Percentiles rank a stretch among this genome's conserved stretches.
phyloP scores from a whole-genome alignment of 2,329 filamentous ascomycete species.

The Knufia petricola region DNA sequence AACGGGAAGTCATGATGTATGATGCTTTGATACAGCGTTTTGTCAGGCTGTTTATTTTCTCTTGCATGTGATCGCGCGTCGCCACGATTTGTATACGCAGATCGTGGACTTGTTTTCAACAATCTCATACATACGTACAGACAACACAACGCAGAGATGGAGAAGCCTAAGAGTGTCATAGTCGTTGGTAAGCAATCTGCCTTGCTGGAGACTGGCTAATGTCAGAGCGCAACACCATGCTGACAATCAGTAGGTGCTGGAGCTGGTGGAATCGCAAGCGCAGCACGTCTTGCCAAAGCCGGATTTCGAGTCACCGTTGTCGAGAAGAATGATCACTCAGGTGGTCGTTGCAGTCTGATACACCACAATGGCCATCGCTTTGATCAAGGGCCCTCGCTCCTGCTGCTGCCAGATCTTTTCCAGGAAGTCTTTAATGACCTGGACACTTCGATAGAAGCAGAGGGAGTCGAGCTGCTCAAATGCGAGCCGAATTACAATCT shows the following conservation, averaged over 20 bases:
- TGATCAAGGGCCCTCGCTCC: conserved; percentile 66
- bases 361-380: conserved; percentile 48
- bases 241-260: conserved; percentile 48
- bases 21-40: conserved; percentile 13
- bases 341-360: conserved; percentile 61
- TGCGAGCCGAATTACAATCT: conserved; percentile 69
- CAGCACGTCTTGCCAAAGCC: conserved; percentile 60
- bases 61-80: conserved; percentile 11
- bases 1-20: conserved; percentile 21
- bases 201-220: too few relatives aligned
- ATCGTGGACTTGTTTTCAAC: neutral
- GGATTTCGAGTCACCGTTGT: conserved; percentile 64
- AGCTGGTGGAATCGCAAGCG: conserved; percentile 60
- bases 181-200: conserved; percentile 39
- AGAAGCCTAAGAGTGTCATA: conserved; percentile 39
- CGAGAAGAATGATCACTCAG: conserved; percentile 67
- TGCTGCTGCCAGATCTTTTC: conserved; percentile 63
- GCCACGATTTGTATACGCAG: neutral
- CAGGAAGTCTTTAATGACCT: conserved; percentile 59
- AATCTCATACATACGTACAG: neutral
- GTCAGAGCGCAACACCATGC: neutral
- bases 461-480: conserved; percentile 59
- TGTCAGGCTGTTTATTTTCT: neutral
- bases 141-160: conserved; percentile 12
- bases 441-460: conserved; percentile 53